phyloP scores from a whole-genome alignment of 23 red algal species.

The Gracilaria caudata region DNA sequence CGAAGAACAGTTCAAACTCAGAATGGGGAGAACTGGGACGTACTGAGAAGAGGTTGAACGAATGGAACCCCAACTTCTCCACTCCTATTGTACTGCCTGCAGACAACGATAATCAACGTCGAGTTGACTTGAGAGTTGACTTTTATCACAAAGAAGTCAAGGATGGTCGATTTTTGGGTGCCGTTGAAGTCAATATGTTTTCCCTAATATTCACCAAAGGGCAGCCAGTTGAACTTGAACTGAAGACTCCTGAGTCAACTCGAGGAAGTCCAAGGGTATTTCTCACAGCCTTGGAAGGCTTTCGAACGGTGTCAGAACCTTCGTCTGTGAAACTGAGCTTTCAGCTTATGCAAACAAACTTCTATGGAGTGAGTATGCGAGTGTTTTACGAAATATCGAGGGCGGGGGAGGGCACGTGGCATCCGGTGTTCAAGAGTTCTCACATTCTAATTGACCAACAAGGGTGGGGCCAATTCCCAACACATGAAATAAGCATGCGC shows the following conservation, averaged over 20 bases:
- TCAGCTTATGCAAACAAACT: slow-evolving; percentile 63
- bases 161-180: slow-evolving; percentile 43
- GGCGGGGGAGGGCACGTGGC: slow-evolving; percentile 33
- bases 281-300: slow-evolving; percentile 51
- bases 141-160: slow-evolving; percentile 58
- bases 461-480: slow-evolving; percentile 59
- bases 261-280: slow-evolving; percentile 50
- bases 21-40: slow-evolving; percentile 46
- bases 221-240: slow-evolving; percentile 51
- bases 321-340: slow-evolving; percentile 35
- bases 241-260: slow-evolving; percentile 37
- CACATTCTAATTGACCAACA: slow-evolving; percentile 48
- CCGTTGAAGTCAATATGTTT: slow-evolving; percentile 43
- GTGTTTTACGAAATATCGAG: slow-evolving; percentile 68
- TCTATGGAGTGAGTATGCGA: slow-evolving; percentile 55
- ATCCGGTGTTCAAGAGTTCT: slow-evolving; percentile 59
- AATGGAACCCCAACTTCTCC: slow-evolving; percentile 57
- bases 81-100: slow-evolving; percentile 27
- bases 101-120: slow-evolving; percentile 62
- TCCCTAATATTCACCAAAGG: slow-evolving; percentile 43
- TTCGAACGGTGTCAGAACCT: not conserved
- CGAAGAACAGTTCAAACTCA: not conserved
- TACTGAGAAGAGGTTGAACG: slow-evolving; percentile 52
- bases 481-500: slow-evolving; percentile 37
- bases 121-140: slow-evolving; percentile 39